phyloP scores from a whole-genome alignment of 371 early-diverging fungal species.

The Mortierella sp. region DNA sequence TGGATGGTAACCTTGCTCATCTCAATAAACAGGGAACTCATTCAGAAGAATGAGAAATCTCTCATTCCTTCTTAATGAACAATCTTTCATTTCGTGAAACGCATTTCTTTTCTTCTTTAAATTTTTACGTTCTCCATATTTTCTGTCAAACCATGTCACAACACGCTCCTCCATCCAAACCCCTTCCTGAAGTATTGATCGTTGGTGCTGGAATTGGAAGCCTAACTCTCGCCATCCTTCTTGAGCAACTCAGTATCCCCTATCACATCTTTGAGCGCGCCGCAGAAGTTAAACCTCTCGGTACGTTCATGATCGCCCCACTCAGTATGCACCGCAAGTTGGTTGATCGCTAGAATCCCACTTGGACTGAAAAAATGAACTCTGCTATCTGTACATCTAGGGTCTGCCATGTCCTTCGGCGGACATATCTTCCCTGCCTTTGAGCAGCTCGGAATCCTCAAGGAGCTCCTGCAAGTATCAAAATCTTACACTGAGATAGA shows the following conservation, averaged over 20 bases:
- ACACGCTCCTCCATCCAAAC: background rate
- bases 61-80: too few species aligned
- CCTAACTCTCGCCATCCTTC: background rate
- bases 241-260: background rate
- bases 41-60: too few species aligned
- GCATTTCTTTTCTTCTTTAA: too few species aligned
- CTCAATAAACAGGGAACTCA: too few species aligned
- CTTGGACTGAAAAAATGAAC: too few species aligned
- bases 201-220: background rate
- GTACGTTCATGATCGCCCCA: background rate
- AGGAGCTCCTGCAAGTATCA: background rate
- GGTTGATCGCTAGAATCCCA: too few species aligned
- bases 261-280: constrained; percentile 5
- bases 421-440: background rate
- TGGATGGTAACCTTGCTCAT: too few species aligned
- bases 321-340: too few species aligned
- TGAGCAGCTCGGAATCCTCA: background rate
- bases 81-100: too few species aligned
- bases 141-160: background rate
- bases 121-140: too few species aligned
- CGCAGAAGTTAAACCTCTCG: background rate
- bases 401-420: background rate
- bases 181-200: background rate
- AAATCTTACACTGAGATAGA: background rate
- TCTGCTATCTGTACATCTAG: background rate